Evolutionary conservation across 2,329 filamentous ascomycete genomes (phyloP), one percentile per base, ranked within the genome.

Genomic region (Pyrenophora tritici-repentis): DNA sequence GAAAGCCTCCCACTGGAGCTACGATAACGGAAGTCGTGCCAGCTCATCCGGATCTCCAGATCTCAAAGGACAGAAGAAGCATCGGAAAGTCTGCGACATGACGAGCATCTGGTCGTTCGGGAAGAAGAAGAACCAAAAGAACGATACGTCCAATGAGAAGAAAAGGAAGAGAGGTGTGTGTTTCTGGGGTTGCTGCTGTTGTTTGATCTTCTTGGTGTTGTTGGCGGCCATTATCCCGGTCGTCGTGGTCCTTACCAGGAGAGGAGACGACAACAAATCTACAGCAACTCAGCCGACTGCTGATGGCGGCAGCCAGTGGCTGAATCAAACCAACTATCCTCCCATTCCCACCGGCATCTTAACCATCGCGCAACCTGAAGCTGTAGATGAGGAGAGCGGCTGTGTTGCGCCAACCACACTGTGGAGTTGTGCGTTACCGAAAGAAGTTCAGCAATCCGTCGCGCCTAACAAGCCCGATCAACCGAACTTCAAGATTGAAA

Each of bases 351-450:
- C 89, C 0, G 93, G 92, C 0, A 81, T 93, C 14, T 81, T 90
- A 54, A 95, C 90, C 0, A 82, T 97, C 13, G 83, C 89, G 13
- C 88, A 87, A 4, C 85, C 91, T 0, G 83, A 89, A 60, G 85
- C 88, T 42, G 81, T 82, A 0, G 75, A 81, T 2, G 76, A 83
- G n/a, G 81, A 84, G 46, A 83, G 83, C 17, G 84, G 83, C 6
- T 97, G 92, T 61, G 85, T 92, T 3, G 77, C 80, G 6, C 88
- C 88, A 0, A 79, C 84, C 3, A 89, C 88, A 0, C 73, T 94
- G 47, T 97, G 92, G 92, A 95, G 88, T 68, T 97, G 92, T 71
- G 83, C 86, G 9, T 74, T 96, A 13, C 91, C 92, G 2, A 91
- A 91, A 68, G 90, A 91, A 61, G 76, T 90, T 53, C 89, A 92